A percentile compares a stretch with the other conserved stretches of the same genome.
phyloP scores from a whole-genome alignment of 2,329 filamentous ascomycete species.

The Cephalotrichum gorgonifer region DNA sequence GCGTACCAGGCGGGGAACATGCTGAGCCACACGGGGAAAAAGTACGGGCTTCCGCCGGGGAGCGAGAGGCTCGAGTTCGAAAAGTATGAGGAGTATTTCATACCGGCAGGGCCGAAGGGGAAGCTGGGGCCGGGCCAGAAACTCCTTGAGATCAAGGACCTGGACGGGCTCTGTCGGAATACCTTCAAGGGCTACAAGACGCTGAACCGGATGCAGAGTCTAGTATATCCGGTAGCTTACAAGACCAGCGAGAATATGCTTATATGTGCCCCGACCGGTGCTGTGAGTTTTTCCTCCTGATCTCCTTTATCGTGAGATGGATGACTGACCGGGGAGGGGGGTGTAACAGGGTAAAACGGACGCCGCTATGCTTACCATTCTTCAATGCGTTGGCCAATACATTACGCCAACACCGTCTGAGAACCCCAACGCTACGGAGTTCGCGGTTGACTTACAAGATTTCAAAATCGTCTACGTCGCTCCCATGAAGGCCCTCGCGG shows the following conservation, averaged over 20 bases:
- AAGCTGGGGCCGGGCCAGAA: constrained; percentile 61
- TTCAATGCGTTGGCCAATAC: constrained; percentile 85
- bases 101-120: constrained; percentile 75
- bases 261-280: constrained; percentile 94
- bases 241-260: constrained; percentile 97
- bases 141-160: constrained; percentile 65
- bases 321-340: background rate
- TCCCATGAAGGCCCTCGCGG: constrained; percentile 96
- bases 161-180: constrained; percentile 81
- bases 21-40: constrained; percentile 67
- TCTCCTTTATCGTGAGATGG: background rate
- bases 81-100: constrained; percentile 80
- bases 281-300: constrained; percentile 35
- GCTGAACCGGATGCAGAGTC: constrained; percentile 94
- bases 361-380: constrained; percentile 90
- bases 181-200: constrained; percentile 92
- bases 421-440: constrained; percentile 61
- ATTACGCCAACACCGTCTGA: constrained; percentile 70
- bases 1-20: constrained; percentile 72
- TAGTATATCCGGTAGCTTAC: constrained; percentile 92
- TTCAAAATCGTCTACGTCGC: constrained; percentile 99
- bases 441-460: constrained; percentile 71
- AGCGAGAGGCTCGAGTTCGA: constrained; percentile 59
- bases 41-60: constrained; percentile 71
- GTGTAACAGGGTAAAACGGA: constrained; percentile 80